These are phyloP conservation scores for Cladophialophora bantiana DNA, from an alignment of 2,329 filamentous ascomycete species.

Conservation along the genomic window DNA sequence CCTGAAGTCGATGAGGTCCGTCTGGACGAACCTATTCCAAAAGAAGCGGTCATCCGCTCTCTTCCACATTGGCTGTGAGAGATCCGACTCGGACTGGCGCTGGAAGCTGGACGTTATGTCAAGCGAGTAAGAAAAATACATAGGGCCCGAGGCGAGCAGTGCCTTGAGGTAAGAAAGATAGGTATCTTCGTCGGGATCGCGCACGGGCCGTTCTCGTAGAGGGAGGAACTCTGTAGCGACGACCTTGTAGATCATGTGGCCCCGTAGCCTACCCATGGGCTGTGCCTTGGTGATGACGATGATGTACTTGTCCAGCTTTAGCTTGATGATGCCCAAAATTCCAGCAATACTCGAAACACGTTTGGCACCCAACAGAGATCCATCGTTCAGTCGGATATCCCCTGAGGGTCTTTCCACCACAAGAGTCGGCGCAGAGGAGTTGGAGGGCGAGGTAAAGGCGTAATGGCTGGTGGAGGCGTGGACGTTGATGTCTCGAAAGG, in stretches of 20 bases:
- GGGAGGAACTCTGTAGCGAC: slow-evolving; percentile 90
- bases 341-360: slow-evolving; percentile 93
- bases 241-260: slow-evolving; percentile 95
- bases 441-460: slow-evolving; percentile 94
- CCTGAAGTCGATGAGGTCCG: slow-evolving; percentile 89
- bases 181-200: slow-evolving; percentile 91
- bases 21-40: slow-evolving; percentile 94
- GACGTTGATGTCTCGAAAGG: slow-evolving; percentile 96
- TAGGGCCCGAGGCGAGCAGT: slow-evolving; percentile 80
- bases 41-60: slow-evolving; percentile 96
- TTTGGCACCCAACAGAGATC: slow-evolving; percentile 75
- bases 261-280: slow-evolving; percentile 87
- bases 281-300: slow-evolving; percentile 95
- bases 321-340: slow-evolving; percentile 90
- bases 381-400: slow-evolving; percentile 84
- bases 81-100: slow-evolving; percentile 80
- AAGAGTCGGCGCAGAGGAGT: slow-evolving; percentile 83
- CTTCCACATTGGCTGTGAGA: slow-evolving; percentile 80
- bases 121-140: slow-evolving; percentile 98
- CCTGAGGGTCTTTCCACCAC: slow-evolving; percentile 92
- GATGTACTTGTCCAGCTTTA: slow-evolving; percentile 95
- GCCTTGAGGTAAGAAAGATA: slow-evolving; percentile 83
- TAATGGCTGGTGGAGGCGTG: slow-evolving; percentile 91
- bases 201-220: slow-evolving; percentile 84
- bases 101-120: slow-evolving; percentile 98